These are phyloP conservation scores for Nothophaeocryptopus gaeumannii DNA, from an alignment of 2,329 filamentous ascomycete genomes.

Conservation along the genomic window DNA sequence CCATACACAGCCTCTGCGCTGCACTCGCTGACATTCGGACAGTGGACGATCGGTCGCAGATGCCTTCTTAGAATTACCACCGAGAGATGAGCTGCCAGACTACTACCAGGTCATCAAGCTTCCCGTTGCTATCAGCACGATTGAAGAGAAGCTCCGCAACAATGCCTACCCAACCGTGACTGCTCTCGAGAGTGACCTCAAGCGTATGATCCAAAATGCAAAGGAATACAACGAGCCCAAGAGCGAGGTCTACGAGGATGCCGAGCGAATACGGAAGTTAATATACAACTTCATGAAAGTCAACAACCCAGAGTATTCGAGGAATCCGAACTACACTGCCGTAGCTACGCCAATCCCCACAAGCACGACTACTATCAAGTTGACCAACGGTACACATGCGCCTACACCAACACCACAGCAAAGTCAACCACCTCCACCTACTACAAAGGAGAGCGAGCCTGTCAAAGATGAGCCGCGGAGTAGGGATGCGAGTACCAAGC, in stretches of 20 bases:
- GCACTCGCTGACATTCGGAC: conserved; percentile 6
- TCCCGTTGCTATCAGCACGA: conserved; percentile 73
- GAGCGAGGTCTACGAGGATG: conserved; percentile 74
- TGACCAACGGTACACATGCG: conserved; percentile 15
- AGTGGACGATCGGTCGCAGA: conserved; percentile 69
- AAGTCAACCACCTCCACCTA: conserved; percentile 11
- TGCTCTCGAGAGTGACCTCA: conserved; percentile 77
- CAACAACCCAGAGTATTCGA: conserved; percentile 77
- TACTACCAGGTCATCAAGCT: conserved; percentile 77
- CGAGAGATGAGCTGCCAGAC: conserved; percentile 54
- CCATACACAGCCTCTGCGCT: background rate
- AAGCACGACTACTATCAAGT: conserved; percentile 28
- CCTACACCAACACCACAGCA: conserved; percentile 12
- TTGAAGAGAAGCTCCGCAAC: conserved; percentile 70
- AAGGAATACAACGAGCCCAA: conserved; percentile 77
- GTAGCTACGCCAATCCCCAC: conserved; percentile 68
- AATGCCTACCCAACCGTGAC: conserved; percentile 68
- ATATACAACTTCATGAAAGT: conserved; percentile 85
- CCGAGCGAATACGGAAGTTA: conserved; percentile 80
- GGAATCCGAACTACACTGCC: conserved; percentile 64
- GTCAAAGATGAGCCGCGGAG: conserved; percentile 26
- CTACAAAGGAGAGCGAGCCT: conserved; percentile 16
- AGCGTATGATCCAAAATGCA: conserved; percentile 82
- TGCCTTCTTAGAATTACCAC: conserved; percentile 69
- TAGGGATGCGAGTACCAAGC: conserved; percentile 19